Base-by-base conservation (phyloP, 2,329 filamentous ascomycete species). In the Aspergillus carbonarius region DNA sequence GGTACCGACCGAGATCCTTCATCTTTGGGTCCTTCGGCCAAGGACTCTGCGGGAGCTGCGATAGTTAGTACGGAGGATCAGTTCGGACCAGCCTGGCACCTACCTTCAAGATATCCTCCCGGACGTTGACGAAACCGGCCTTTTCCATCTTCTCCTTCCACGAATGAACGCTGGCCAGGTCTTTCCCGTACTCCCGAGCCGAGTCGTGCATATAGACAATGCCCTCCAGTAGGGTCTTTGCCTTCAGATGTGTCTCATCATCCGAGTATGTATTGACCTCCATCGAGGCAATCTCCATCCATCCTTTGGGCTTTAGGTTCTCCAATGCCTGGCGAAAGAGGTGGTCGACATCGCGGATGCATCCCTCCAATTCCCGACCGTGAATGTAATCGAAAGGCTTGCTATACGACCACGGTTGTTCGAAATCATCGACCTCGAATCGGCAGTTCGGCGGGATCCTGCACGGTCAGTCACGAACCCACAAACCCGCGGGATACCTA, bases 231-330 rank as follows among this genome's bases (percentile, higher is more conserved):
- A 72, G 23, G 15, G 57, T 63, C 3, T 57, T 63, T 17, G 71
- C 71, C 5, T 62, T 59, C 12, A 68, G 59, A 48, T 73, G 70
- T 6, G 70, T 72, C 1, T 42, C 65, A 49, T 74, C 70, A n/a
- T 72, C 70, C 18, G 92, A 96, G 73, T 96, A 93, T 0, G 93
- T 96, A 73, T 96, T 96, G 72, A 96, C 89, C 74, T 97, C 93
- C 56, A 97, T 88, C 13, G 84, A 88, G 9, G 92, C 58, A 18
- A 72, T 67, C 51, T 72, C 70, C 23, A 72, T 62, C 60, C 65
- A 72, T 18, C 70, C 70, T 8, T 63, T 63, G 3, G 69, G 70
- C 10, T 64, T 67, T 6, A 72, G 60, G 27, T 67, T 66, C 10
- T 65, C 53, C n/a, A 60, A 61, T 3, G 64, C 68, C 40, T 69